Percentiles rank a stretch among this genome's conserved stretches.
Evolutionary conservation across 148 eudicot species (phyloP).

Genomic region (Cornus suecica): DNA sequence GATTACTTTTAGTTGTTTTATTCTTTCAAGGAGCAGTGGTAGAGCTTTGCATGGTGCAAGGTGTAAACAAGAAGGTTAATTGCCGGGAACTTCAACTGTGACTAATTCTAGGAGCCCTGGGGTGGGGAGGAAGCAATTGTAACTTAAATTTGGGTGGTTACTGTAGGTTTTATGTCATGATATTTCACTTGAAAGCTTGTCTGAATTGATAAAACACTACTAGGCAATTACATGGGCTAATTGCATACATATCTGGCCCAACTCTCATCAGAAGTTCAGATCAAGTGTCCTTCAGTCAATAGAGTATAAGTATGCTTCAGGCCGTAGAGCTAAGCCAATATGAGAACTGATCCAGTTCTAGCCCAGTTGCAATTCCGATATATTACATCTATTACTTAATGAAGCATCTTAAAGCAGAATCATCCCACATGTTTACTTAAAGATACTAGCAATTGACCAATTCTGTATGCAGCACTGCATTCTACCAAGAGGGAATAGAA

Average conservation of each 20-base stretch:
- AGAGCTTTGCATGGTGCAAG: no score
- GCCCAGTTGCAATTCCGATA: no score
- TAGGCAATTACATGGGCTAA: neutral
- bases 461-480: neutral
- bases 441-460: neutral
- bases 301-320: neutral
- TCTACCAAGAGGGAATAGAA: neutral
- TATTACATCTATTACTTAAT: neutral
- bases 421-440: neutral
- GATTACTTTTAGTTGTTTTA: no score
- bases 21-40: no score
- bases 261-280: neutral
- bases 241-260: neutral
- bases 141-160: neutral
- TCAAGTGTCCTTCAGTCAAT: conserved; percentile 1
- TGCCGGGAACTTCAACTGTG: neutral
- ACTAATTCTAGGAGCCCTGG: no score
- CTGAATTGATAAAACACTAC: neutral
- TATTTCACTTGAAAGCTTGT: neutral
- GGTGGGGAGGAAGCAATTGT: no score
- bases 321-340: neutral
- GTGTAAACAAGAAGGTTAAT: no score
- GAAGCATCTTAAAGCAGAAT: neutral
- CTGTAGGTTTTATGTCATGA: neutral
- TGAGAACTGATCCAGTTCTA: neutral